Evolutionary conservation across 176 grass and related monocot genomes (phyloP).

Genomic region (Lolium rigidum): DNA sequence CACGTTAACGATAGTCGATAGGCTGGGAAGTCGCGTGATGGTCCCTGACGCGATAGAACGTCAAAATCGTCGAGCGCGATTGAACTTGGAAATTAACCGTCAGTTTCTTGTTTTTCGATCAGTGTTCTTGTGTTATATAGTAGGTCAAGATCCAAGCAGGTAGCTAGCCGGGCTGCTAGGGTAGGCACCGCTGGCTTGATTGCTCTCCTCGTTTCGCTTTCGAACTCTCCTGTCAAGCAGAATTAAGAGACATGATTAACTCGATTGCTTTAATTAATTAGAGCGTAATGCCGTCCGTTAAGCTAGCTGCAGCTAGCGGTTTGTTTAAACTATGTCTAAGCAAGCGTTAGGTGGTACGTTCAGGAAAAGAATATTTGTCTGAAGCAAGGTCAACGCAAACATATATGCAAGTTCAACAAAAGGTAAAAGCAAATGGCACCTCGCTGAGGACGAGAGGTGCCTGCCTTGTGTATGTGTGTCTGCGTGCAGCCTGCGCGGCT

Average conservation of each 20-base stretch:
- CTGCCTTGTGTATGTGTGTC: no score
- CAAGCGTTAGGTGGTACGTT: not conserved
- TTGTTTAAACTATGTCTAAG: not conserved
- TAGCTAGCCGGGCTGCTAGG: not conserved
- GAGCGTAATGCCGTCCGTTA: not conserved
- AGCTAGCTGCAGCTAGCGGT: not conserved
- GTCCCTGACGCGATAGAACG: not conserved
- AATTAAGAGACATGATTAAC: not conserved
- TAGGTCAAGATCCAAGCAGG: not conserved
- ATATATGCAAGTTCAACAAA: not conserved
- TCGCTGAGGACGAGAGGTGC: no score
- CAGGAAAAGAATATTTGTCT: not conserved
- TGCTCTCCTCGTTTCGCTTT: not conserved
- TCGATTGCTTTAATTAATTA: not conserved
- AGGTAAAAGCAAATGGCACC: not conserved
- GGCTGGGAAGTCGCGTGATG: not conserved
- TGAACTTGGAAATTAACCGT: not conserved
- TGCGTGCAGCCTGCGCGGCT: no score
- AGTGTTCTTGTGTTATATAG: no score
- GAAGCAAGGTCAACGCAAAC: not conserved
- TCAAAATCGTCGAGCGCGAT: not conserved
- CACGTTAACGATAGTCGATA: not conserved
- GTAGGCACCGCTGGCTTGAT: not conserved
- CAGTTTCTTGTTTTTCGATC: not conserved
- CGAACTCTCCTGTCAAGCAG: not conserved